Evolutionary conservation across 1,284 basidiomycete genomes (phyloP), one percentile per base, ranked within the genome.

Genomic region (Bondarzewia mesenterica): DNA sequence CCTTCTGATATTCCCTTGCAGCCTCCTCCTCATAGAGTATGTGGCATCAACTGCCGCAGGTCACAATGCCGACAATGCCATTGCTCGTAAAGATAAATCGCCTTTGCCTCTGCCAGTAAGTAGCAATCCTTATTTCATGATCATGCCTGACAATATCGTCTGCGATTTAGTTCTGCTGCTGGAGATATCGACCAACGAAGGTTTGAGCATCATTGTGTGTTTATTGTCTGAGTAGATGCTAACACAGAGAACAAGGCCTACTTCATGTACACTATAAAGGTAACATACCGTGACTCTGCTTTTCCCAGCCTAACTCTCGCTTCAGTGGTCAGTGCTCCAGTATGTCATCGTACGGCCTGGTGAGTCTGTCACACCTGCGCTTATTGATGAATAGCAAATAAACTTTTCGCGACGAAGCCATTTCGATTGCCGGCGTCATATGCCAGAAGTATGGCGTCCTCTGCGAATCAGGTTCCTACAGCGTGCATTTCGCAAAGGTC

Each of bases 261-360:
- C 65, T 93, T 93, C 62, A 85, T 93, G 82, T 85, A 91, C 62
- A 85, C 89, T 0, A 65, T 93, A 58, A 91, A 89, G 69, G 84
- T 87, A 57, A 36, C 66, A 49, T 7, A 52, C 57, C 27, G 41
- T 23, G 14, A 21, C 21, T 21, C 8, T 7, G 22, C 15, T 8
- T 16, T 40, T 16, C 38, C 7, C 21, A 5, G 20, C 6, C 38
- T 40, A 40, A 21, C 20, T 25, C 7, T 14, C 15, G 8, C 3
- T 16, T 18, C 22, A 87, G 81, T 90, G 85, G 86, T 72, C 77
- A 41, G 86, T 89, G 6, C 64, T 91, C 44, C 91, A 93, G 75
- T 93, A 92, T 59, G 82, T 89, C 29, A 78, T 92, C 49, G 69
- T 92, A 40, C 74, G 87, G 51, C 89, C 88, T 51, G 67, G 85